Base-by-base conservation (phyloP, 148 eudicot genomes). In the Euryodendron excelsum region DNA sequence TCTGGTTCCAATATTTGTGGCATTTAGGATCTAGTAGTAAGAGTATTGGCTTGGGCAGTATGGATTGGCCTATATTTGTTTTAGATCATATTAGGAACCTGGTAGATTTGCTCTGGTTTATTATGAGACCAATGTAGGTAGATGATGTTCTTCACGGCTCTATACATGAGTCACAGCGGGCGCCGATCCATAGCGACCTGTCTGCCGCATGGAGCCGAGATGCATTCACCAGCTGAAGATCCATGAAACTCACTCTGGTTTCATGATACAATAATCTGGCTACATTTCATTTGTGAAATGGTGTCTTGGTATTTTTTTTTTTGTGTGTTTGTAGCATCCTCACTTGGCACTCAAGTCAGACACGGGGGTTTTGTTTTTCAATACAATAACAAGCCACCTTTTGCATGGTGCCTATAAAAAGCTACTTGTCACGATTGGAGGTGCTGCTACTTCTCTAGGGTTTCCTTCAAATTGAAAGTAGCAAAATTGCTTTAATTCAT, bases 381-480 rank as follows among this genome's bases (percentile, higher is more conserved):
- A 44, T 47, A 0, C 61, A 33, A 66, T 81, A 86, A 84, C 80
- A 82, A 84, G 36, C 74, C 69, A 80, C 88, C 93, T 91, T 91
- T 91, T 91, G 93, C 93, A 89, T 68, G 78, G 90, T 91, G 96
- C 96, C 93, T 72, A 90, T 79, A 91, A 1, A 21, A n/a, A 63
- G 90, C 93, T 91, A 34, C 86, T 75, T 48, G 61, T 85, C 91
- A 90, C 91, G 93, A 88, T 90, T 91, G 88, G 75, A 85, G 87
- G 90, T 14, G 76, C 69, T 73, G 47, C 64, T 56, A 3, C 37
- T 14, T 69, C n/a, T 67, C 60, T 17, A 45, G 10, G 62, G 74
- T 70, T 72, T 33, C 81, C 82, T 84, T 82, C 89, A 84, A 88
- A 90, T 91, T 88, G 60, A 53, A 13, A 63, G 83, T 81, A 88